Conservation (phyloP, 1,284 basidiomycete species). For the Puccinia hordei region DNA sequence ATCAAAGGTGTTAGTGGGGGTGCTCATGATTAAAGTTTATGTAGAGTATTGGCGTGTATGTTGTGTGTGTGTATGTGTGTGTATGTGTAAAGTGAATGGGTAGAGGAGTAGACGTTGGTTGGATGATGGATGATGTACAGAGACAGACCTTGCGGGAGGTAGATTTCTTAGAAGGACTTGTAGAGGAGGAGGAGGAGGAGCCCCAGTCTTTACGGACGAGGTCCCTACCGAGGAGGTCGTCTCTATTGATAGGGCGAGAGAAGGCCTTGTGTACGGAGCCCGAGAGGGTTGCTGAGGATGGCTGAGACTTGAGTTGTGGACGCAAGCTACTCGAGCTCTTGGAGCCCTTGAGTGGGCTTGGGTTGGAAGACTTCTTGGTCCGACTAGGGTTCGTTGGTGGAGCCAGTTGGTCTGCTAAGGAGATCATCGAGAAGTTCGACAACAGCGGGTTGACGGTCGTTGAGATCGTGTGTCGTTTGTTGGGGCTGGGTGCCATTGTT, state of each 20-base stretch:
- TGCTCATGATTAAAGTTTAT: background rate
- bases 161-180: constrained; percentile 29
- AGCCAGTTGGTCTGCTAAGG: constrained; percentile 19
- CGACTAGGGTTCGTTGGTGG: background rate
- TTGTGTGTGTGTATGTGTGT: no score
- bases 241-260: constrained; percentile 34
- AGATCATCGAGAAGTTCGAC: constrained; percentile 40
- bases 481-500: constrained; percentile 47
- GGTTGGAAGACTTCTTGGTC: constrained; percentile 12
- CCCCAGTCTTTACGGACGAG: constrained; percentile 47
- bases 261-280: constrained; percentile 32
- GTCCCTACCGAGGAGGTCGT: constrained; percentile 44
- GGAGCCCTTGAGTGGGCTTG: constrained; percentile 27
- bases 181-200: constrained; percentile 18
- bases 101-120: background rate
- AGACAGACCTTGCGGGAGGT: constrained; percentile 39
- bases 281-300: background rate
- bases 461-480: constrained; percentile 37
- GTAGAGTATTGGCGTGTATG: no score
- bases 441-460: constrained; percentile 25
- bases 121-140: background rate
- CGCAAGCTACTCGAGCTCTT: constrained; percentile 26
- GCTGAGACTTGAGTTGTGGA: constrained; percentile 7
- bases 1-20: background rate
- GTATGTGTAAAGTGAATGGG: background rate